phyloP scores from a whole-genome alignment of 140 eudicot genomes.

The Flaveria floridana region DNA sequence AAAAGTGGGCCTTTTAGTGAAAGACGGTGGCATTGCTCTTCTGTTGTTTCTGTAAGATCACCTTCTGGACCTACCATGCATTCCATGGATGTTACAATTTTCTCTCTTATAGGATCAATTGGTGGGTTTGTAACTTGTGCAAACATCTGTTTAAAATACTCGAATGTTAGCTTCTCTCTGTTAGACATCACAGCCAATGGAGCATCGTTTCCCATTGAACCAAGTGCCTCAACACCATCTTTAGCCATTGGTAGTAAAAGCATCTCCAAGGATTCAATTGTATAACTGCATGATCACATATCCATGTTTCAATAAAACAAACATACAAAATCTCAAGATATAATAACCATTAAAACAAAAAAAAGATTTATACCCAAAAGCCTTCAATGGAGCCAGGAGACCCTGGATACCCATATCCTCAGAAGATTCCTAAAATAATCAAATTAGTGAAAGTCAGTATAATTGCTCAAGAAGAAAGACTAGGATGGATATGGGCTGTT shows the following conservation, averaged over 20 bases:
- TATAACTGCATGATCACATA: slow-evolving; percentile 47
- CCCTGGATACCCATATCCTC: slow-evolving; percentile 89
- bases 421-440: slow-evolving; percentile 32
- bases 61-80: slow-evolving; percentile 99
- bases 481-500: background rate
- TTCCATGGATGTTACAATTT: slow-evolving; percentile 95
- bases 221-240: slow-evolving; percentile 94
- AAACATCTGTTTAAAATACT: slow-evolving; percentile 97
- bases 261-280: slow-evolving; percentile 90
- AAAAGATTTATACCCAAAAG: slow-evolving; percentile 71
- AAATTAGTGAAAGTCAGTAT: background rate
- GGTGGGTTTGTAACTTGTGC: slow-evolving; percentile 99
- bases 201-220: slow-evolving; percentile 99
- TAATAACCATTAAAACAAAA: background rate
- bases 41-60: slow-evolving; percentile 94
- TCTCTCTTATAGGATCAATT: slow-evolving; percentile 95
- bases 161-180: slow-evolving; percentile 92
- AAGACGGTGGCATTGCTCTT: slow-evolving; percentile 93
- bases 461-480: background rate
- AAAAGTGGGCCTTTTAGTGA: slow-evolving; percentile 91
- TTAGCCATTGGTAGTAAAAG: slow-evolving; percentile 96
- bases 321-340: slow-evolving; percentile 10
- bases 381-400: slow-evolving; percentile 85
- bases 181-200: slow-evolving; percentile 97
- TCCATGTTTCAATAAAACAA: background rate